Conservation (phyloP, 139 green algal genomes). For the Gonium pectorale region DNA sequence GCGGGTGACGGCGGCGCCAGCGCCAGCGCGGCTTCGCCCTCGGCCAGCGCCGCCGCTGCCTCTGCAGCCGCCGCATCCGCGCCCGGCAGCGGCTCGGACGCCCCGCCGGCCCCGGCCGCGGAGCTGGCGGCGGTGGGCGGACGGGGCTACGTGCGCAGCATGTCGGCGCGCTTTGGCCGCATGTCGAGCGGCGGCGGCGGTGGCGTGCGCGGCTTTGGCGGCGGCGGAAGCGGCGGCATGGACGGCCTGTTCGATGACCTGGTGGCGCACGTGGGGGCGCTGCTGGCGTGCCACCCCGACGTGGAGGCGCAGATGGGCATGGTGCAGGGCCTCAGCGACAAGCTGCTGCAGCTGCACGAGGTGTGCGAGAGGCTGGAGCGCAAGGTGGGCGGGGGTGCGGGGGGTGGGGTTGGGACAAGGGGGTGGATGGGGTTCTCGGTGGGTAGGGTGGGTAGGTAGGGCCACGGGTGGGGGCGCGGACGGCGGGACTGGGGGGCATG, state of each 20-base stretch:
- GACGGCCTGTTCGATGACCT: conserved; percentile 21
- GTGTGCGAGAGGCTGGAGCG: conserved; percentile 28
- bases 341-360: conserved; percentile 29
- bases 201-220: not conserved
- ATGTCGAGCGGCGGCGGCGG: not conserved
- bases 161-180: conserved; percentile 7
- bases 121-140: too few species aligned
- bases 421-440: too few species aligned
- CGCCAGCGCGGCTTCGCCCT: not conserved
- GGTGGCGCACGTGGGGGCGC: conserved; percentile 10
- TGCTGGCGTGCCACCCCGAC: conserved; percentile 20
- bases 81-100: too few species aligned
- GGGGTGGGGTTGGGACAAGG: not conserved
- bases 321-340: conserved; percentile 14
- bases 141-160: conserved; percentile 7
- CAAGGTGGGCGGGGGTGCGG: conserved; percentile 7
- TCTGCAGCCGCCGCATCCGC: not conserved
- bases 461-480: too few species aligned
- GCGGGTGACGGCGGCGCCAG: not conserved
- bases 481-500: too few species aligned
- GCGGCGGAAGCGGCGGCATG: not conserved
- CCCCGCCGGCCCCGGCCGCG: too few species aligned
- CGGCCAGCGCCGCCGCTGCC: not conserved
- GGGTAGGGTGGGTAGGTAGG: too few species aligned
- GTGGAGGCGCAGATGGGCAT: conserved; percentile 29